These are phyloP conservation scores for Pelargonium myrrhifolium DNA, from an alignment of 441 rosid species.

Conservation along the genomic window DNA sequence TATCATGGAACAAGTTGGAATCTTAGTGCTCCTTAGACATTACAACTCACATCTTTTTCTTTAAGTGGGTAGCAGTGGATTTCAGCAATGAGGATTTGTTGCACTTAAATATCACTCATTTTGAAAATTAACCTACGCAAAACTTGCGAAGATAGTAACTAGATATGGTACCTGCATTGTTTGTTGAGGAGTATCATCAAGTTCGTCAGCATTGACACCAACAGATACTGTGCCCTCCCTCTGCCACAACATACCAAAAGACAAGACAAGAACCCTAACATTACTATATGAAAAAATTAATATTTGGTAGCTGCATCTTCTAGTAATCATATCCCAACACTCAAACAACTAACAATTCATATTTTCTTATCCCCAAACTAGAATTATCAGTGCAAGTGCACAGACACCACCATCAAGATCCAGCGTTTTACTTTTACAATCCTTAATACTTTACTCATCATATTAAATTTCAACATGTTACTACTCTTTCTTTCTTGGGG, in stretches of 20 bases:
- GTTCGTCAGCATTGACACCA: conserved; percentile 27
- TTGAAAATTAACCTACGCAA: neutral
- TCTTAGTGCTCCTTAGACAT: neutral
- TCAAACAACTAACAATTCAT: neutral
- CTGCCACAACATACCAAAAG: conserved; percentile 36
- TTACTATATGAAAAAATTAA: neutral
- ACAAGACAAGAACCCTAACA: neutral
- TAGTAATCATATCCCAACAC: neutral
- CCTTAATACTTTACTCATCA: neutral
- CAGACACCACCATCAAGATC: neutral
- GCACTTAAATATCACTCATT: neutral
- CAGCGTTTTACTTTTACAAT: neutral
- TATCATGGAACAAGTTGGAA: neutral
- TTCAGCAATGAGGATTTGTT: neutral
- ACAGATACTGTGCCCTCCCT: conserved; percentile 30
- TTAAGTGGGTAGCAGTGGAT: neutral
- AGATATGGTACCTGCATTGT: conserved; percentile 32
- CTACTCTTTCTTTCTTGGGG: neutral
- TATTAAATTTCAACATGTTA: neutral
- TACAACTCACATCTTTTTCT: neutral
- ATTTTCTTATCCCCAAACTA: neutral
- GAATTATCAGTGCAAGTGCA: neutral
- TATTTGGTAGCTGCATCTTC: neutral
- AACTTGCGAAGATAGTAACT: neutral
- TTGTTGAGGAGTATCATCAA: conserved; percentile 25